Base-by-base conservation (phyloP, 139 green algal genomes). In the Limnomonas spitsbergensis region DNA sequence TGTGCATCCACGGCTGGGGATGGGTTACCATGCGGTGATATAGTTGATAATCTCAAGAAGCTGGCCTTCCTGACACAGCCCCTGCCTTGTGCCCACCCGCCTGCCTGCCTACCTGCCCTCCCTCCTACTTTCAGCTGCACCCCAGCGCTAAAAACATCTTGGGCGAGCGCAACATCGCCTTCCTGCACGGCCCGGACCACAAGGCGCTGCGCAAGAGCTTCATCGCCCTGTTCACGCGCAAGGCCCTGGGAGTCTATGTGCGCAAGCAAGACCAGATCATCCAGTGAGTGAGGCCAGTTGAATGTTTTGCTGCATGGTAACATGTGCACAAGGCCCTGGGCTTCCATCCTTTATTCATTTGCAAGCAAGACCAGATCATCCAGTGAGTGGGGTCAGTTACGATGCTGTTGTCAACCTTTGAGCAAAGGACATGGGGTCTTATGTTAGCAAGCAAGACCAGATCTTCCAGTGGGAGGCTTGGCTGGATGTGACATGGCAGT, bases 141-240 rank as follows among this genome's bases (percentile, higher is more conserved):
- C 92, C 92, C 34, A 93, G 88, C 32, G 78, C 69, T 54, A 53
- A 73, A 78, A 91, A 89, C 56, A 92, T 96, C 53, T 78, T 96
- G 76, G 92, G 92, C 9, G 72, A 83, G 26, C 86, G 87, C 66
- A 96, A 96, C 84, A 90, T 96, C 72, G 92, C 92, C 35, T 96
- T 96, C 83, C 85, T 91, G 81, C 86, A 93, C 77, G 92, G 92
- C 53, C 83, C 89, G 1, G 54, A 87, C 4, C 92, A 96, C 86
- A 96, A 96, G 86, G 79, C 69, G 37, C 87, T 94, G 61, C 85
- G 92, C 76, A 94, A 92, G 85, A 93, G 86, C 3, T 96, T 97
- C 85, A 70, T 95, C 38, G 88, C 91, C 20, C 88, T 96, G 1
- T 96, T 96, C 91, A 95, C 92, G 0, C 89, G 89, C 82, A 91